Conservation (phyloP, 2,329 filamentous ascomycete genomes). For the Neofusicoccum ribis region DNA sequence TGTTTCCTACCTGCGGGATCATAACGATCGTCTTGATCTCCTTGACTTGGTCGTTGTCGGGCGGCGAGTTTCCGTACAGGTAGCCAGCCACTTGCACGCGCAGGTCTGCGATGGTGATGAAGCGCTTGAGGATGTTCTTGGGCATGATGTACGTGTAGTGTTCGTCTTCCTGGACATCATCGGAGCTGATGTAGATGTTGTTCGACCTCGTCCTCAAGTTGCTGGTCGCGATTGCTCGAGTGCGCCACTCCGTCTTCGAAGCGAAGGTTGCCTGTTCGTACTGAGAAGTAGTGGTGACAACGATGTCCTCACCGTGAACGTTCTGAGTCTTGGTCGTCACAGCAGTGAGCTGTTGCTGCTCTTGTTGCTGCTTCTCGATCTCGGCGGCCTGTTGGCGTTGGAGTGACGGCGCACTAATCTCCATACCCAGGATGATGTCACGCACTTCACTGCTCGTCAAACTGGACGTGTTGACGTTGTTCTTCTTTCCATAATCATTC, state of each 20-base stretch:
- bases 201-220: slow-evolving; percentile 92
- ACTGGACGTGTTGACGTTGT: slow-evolving; percentile 98
- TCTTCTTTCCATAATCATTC: slow-evolving; percentile 99
- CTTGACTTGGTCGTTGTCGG: slow-evolving; percentile 95
- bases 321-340: slow-evolving; percentile 99
- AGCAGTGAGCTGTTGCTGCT: slow-evolving; percentile 93
- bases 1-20: slow-evolving; percentile 93
- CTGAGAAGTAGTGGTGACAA: slow-evolving; percentile 95
- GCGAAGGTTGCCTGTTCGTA: slow-evolving; percentile 98
- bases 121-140: slow-evolving; percentile 97
- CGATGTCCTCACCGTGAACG: slow-evolving; percentile 93
- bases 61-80: slow-evolving; percentile 87
- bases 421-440: slow-evolving; percentile 99
- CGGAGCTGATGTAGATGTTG: slow-evolving; percentile 98
- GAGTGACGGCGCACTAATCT: slow-evolving; percentile 96
- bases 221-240: slow-evolving; percentile 91
- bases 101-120: slow-evolving; percentile 95
- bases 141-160: slow-evolving; percentile 96
- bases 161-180: slow-evolving; percentile 87
- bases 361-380: slow-evolving; percentile 98
- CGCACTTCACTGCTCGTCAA: slow-evolving; percentile 95
- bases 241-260: slow-evolving; percentile 98
- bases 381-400: slow-evolving; percentile 97
- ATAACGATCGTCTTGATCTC: slow-evolving; percentile 96
- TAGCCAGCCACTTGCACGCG: slow-evolving; percentile 96